Percentiles rank a stretch among this genome's conserved stretches.
Conservation (phyloP, 2,329 filamentous ascomycete species). For the Epicoccum nigrum region DNA sequence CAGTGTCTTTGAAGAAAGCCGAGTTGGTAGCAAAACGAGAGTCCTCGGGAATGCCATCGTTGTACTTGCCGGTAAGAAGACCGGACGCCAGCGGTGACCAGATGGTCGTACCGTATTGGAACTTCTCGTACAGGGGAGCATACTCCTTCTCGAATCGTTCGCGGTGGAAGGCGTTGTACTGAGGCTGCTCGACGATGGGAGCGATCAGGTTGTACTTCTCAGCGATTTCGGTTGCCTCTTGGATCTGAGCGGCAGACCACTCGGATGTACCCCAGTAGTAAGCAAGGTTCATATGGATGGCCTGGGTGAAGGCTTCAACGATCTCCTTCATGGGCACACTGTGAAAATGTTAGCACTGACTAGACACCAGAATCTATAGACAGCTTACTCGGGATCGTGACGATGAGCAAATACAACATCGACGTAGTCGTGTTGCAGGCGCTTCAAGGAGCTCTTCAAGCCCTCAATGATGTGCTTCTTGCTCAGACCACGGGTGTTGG, state of each 20-base stretch:
- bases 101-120: conserved; percentile 63
- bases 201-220: conserved; percentile 68
- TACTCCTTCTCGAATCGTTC: conserved; percentile 68
- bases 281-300: conserved; percentile 61
- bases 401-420: conserved; percentile 69
- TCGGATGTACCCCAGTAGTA: conserved; percentile 63
- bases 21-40: conserved; percentile 66
- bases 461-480: conserved; percentile 63
- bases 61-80: conserved; percentile 68
- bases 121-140: conserved; percentile 62
- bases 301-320: conserved; percentile 61
- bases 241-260: conserved; percentile 65
- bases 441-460: conserved; percentile 62
- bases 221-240: conserved; percentile 63
- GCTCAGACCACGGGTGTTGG: conserved; percentile 58
- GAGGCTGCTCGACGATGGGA: conserved; percentile 60
- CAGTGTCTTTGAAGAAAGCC: conserved; percentile 62
- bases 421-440: conserved; percentile 69
- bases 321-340: conserved; percentile 68
- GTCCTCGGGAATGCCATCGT: conserved; percentile 65
- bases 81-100: conserved; percentile 62
- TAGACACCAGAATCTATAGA: neutral
- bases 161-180: conserved; percentile 68
- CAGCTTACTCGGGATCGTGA: conserved; percentile 56
- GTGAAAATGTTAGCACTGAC: conserved; percentile 13